These are phyloP conservation scores for Aspergillus glaucus DNA, from an alignment of 2,329 filamentous ascomycete genomes.

Conservation along the genomic window DNA sequence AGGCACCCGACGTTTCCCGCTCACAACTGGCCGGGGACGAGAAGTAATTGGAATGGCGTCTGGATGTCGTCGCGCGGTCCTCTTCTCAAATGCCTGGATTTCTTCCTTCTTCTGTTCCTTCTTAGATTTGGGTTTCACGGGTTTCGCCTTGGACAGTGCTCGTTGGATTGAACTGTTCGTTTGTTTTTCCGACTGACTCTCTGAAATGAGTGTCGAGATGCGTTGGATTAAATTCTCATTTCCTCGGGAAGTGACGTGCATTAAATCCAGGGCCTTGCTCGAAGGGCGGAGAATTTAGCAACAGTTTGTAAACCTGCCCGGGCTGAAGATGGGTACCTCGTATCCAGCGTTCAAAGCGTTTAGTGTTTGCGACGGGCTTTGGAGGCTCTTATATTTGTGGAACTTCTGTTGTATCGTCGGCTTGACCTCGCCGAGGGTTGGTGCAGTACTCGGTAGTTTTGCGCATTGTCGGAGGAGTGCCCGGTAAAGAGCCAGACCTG, in stretches of 20 bases:
- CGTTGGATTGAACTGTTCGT: constrained; percentile 16
- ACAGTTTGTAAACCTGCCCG: not conserved
- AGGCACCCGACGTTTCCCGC: constrained; percentile 35
- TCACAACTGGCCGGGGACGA: constrained; percentile 28
- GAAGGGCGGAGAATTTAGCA: constrained; percentile 1
- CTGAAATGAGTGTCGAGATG: constrained; percentile 22
- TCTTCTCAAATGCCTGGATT: constrained; percentile 18
- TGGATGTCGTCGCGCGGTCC: constrained; percentile 27
- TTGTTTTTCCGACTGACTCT: constrained; percentile 16
- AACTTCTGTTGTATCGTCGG: constrained; percentile 32
- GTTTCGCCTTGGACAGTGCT: constrained; percentile 8
- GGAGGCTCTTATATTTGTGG: constrained; percentile 29
- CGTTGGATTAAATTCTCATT: constrained; percentile 17
- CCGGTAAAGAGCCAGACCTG: constrained; percentile 41
- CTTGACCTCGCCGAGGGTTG: constrained; percentile 19
- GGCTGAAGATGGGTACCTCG: constrained; percentile 22
- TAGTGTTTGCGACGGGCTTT: constrained; percentile 33
- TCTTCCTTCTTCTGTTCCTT: constrained; percentile 19
- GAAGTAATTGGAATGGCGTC: constrained; percentile 27
- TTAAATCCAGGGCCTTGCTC: constrained; percentile 32
- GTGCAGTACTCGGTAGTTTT: constrained; percentile 18
- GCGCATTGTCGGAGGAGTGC: constrained; percentile 39
- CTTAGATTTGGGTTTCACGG: constrained; percentile 17
- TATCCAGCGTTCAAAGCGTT: constrained; percentile 39
- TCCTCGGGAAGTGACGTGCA: constrained; percentile 27